phyloP scores from a whole-genome alignment of 1,139 yeast genomes.

The Hemisphaericaspora subhashii region DNA sequence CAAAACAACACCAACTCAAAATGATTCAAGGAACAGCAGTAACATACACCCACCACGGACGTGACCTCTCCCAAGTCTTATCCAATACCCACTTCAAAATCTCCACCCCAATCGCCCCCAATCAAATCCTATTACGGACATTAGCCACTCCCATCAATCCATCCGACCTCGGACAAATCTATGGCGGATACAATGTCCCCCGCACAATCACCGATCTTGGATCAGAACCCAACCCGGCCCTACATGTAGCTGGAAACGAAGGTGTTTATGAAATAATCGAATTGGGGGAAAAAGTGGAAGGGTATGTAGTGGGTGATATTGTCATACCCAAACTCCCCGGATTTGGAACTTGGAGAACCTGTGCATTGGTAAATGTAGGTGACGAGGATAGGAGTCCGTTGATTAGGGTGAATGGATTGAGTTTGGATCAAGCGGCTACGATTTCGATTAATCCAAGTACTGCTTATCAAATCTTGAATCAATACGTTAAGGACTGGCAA shows the following conservation, averaged over 20 bases:
- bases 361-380: slow-evolving; percentile 22
- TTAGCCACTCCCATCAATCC: slow-evolving; percentile 90
- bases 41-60: slow-evolving; percentile 22
- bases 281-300: slow-evolving; percentile 22
- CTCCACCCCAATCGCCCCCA: slow-evolving; percentile 30
- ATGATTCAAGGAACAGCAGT: slow-evolving; percentile 24
- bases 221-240: slow-evolving; percentile 48
- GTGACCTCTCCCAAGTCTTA: slow-evolving; percentile 18
- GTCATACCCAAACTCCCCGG: slow-evolving; percentile 31
- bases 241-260: slow-evolving; percentile 77
- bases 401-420: slow-evolving; percentile 21
- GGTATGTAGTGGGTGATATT: slow-evolving; percentile 29
- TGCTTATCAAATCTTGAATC: slow-evolving; percentile 31
- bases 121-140: slow-evolving; percentile 51
- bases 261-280: slow-evolving; percentile 30
- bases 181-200: slow-evolving; percentile 90
- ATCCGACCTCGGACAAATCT: slow-evolving; percentile 84
- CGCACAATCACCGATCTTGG: slow-evolving; percentile 52
- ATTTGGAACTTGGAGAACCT: slow-evolving; percentile 40
- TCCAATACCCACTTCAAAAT: slow-evolving; percentile 26
- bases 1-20: slow-evolving; percentile 1
- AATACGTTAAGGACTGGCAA: slow-evolving; percentile 29
- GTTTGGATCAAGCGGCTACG: slow-evolving; percentile 33
- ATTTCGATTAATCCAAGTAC: slow-evolving; percentile 35
- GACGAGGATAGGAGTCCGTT: slow-evolving; percentile 23